phyloP scores from a whole-genome alignment of 192 early-diverging fungal species.

The Diversispora epigaea region DNA sequence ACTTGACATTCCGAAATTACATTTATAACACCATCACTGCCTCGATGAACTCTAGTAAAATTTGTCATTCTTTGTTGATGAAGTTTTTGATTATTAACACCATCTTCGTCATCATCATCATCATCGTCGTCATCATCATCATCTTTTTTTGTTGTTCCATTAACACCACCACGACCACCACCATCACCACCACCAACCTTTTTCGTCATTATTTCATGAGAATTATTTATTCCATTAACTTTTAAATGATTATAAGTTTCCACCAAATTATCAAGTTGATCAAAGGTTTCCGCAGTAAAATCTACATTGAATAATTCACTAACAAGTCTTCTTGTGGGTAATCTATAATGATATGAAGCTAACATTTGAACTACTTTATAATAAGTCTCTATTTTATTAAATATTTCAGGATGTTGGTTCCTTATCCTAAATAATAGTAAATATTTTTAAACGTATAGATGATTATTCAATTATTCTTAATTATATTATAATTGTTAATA shows the following conservation, averaged over 20 bases:
- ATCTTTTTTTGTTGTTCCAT: neutral
- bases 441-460: neutral
- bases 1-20: slow-evolving; percentile 25
- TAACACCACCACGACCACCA: neutral
- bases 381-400: slow-evolving; percentile 56
- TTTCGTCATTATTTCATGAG: too few relatives aligned
- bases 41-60: slow-evolving; percentile 15
- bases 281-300: slow-evolving; percentile 46
- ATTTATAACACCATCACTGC: slow-evolving; percentile 27
- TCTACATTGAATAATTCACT: slow-evolving; percentile 76
- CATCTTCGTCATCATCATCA: neutral
- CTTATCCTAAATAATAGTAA: slow-evolving; percentile 49
- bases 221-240: too few relatives aligned
- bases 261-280: slow-evolving; percentile 44
- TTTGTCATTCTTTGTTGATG: neutral
- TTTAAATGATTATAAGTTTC: neutral
- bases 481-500: neutral
- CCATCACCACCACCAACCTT: neutral
- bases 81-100: neutral
- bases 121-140: neutral
- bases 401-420: slow-evolving; percentile 58
- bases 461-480: neutral
- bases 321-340: slow-evolving; percentile 70
- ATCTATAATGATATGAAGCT: slow-evolving; percentile 66
- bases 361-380: slow-evolving; percentile 61